These are phyloP conservation scores for Rhododendron molle DNA, from an alignment of 148 eudicot species.

Conservation along the genomic window DNA sequence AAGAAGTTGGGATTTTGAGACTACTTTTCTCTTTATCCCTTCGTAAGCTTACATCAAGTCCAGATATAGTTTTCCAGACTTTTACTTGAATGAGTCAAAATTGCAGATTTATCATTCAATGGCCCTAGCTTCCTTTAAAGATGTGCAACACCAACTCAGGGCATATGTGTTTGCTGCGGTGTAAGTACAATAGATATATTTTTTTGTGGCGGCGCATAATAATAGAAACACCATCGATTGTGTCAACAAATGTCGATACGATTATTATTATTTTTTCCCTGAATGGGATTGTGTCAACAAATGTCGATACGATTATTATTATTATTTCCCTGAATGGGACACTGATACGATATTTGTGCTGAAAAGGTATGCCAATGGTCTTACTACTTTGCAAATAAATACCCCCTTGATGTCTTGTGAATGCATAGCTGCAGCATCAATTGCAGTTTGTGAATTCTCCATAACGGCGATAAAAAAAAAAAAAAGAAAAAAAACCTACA, in stretches of 20 bases:
- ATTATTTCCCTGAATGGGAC: too few relatives aligned
- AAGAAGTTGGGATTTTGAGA: neutral
- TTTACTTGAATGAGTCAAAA: neutral
- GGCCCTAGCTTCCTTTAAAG: neutral
- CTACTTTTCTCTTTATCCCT: neutral
- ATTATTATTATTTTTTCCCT: too few relatives aligned
- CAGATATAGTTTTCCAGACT: neutral
- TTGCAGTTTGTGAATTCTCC: neutral
- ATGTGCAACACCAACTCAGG: neutral
- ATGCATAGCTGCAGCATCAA: neutral
- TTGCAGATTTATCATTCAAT: neutral
- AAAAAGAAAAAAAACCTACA: too few relatives aligned
- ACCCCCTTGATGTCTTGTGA: neutral
- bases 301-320: too few relatives aligned
- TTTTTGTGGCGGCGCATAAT: neutral
- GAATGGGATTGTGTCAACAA: too few relatives aligned
- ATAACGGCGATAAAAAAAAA: neutral
- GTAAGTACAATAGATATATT: neutral
- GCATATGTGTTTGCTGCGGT: neutral
- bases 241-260: too few relatives aligned
- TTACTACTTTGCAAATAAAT: neutral
- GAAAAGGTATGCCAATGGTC: neutral
- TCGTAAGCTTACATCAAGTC: neutral
- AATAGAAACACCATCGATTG: neutral
- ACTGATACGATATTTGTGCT: neutral